Percentiles rank a stretch among this genome's conserved stretches.
phyloP scores from a whole-genome alignment of 139 green algal species.

The Chlorella sp. region DNA sequence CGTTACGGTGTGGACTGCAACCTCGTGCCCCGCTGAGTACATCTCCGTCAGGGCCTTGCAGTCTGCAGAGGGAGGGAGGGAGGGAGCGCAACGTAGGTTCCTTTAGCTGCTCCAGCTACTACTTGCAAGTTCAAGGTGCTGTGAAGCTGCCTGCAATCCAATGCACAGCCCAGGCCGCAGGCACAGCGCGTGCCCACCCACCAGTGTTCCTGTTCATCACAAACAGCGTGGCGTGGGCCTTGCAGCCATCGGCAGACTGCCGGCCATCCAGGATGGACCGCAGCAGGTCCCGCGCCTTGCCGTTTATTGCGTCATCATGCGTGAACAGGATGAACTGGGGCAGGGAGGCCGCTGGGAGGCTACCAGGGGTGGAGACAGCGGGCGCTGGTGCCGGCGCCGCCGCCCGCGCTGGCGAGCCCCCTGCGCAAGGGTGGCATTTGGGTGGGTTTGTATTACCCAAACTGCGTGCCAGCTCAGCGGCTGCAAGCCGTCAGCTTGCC shows the following conservation, averaged over 20 bases:
- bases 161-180: no score
- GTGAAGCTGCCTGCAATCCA: no score
- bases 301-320: not conserved
- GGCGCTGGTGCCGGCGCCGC: not conserved
- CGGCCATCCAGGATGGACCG: not conserved
- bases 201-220: not conserved
- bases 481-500: not conserved
- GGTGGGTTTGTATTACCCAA: not conserved
- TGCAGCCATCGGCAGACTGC: not conserved
- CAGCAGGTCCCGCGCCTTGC: not conserved
- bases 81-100: no score
- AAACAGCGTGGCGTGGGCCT: conserved; percentile 7
- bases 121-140: no score
- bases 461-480: not conserved
- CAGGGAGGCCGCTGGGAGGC: not conserved
- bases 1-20: conserved; percentile 4
- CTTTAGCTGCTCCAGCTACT: no score
- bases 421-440: not conserved
- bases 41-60: not conserved
- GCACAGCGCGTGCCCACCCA: no score
- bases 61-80: not conserved
- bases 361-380: not conserved
- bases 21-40: not conserved
- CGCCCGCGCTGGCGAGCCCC: not conserved
- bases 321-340: conserved; percentile 17